Percentiles rank a stretch among this genome's conserved stretches.
Conservation (phyloP, 768 basidiomycete species). For the Suillus spraguei region DNA sequence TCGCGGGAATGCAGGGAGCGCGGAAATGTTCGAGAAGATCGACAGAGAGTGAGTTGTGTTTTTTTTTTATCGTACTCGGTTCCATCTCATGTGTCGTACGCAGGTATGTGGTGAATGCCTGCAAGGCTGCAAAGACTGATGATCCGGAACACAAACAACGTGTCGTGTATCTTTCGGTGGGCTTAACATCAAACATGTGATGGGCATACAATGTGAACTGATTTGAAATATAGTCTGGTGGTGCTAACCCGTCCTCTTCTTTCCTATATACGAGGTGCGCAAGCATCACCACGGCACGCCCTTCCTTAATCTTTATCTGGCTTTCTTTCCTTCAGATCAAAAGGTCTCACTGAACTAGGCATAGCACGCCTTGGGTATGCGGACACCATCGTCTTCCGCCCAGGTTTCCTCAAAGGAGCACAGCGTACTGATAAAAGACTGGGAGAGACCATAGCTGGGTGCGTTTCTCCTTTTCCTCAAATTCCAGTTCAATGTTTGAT, state of each 20-base stretch:
- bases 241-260: conserved; percentile 50
- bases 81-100: neutral
- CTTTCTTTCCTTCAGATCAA: conserved; percentile 49
- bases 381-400: conserved; percentile 73
- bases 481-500: neutral
- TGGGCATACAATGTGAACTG: neutral
- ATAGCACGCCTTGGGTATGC: conserved; percentile 69
- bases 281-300: conserved; percentile 9
- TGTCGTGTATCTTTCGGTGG: conserved; percentile 71
- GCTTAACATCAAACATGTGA: conserved; percentile 19
- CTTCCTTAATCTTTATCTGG: neutral
- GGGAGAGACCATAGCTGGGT: conserved; percentile 48
- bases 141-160: conserved; percentile 52
- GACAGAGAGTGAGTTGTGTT: conserved; percentile 64
- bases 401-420: conserved; percentile 53
- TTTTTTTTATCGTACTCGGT: neutral
- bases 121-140: conserved; percentile 58
- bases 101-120: conserved; percentile 78
- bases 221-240: conserved; percentile 43
- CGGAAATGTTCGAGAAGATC: conserved; percentile 71
- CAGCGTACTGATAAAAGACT: conserved; percentile 43
- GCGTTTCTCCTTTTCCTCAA: conserved; percentile 19
- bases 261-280: conserved; percentile 54
- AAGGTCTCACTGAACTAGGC: conserved; percentile 73
- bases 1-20: conserved; percentile 58